Evolutionary conservation across 257 asterid species (phyloP).

Genomic region (Solanum sejunctum): DNA sequence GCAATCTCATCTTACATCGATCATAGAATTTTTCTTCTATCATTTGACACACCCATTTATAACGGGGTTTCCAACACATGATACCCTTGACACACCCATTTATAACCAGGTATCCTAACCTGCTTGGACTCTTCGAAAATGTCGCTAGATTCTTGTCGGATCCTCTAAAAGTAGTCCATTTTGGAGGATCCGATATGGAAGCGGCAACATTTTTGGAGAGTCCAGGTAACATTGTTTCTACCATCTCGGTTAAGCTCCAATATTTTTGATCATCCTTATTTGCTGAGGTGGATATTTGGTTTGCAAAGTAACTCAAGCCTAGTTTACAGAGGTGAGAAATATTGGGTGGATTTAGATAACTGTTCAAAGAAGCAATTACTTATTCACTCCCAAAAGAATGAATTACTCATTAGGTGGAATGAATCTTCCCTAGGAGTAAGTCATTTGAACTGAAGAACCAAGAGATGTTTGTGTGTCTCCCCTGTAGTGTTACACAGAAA

Average conservation of each 20-base stretch:
- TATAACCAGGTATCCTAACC: background rate
- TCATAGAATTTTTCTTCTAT: background rate
- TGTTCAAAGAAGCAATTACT: background rate
- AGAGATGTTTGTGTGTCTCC: too few relatives aligned
- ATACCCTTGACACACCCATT: background rate
- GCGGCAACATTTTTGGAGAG: too few relatives aligned
- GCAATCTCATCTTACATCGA: background rate
- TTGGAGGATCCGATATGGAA: too few relatives aligned
- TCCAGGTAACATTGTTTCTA: background rate
- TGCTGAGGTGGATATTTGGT: background rate
- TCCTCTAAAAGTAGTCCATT: too few relatives aligned
- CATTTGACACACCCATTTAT: background rate
- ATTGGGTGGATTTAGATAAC: too few relatives aligned
- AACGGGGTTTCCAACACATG: background rate
- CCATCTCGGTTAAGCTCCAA: background rate
- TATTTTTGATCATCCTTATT: background rate
- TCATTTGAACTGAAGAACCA: background rate
- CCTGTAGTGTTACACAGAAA: too few relatives aligned
- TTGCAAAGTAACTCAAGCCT: background rate
- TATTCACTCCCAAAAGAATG: background rate
- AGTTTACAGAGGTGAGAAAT: background rate
- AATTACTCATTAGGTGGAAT: background rate
- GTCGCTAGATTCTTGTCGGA: too few relatives aligned
- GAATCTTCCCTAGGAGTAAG: background rate
- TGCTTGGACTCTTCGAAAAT: too few relatives aligned